Evolutionary conservation across 176 grass and related monocot genomes (phyloP), one percentile per base, ranked within the genome.

Genomic region (Echinochloa phyllopogon): DNA sequence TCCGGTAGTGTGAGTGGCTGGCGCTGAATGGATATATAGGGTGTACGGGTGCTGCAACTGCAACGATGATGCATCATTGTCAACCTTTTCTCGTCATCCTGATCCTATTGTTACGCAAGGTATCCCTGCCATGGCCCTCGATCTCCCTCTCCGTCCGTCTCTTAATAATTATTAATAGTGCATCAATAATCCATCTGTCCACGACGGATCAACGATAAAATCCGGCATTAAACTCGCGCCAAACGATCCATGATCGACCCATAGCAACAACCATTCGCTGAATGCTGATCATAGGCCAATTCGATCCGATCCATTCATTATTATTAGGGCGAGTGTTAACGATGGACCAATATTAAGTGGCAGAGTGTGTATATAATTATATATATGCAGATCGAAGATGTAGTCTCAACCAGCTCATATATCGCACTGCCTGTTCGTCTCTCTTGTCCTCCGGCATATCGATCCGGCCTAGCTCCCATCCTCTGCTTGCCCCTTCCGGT

Each of bases 71-170:
- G 29, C 39, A 10, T 68, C 65, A 2, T 3, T 44, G 20, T 44
- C 40, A 2, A 43, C 66, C 66, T 69, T 67, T 50, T 53, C 17
- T 29, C 17, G 25, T 3, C 8, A 0, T 0, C 15, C 48, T n/a
- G 71, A 74, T 53, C 71, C 73, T 23, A 57, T 75, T 75, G 5
- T 75, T 39, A 75, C 73, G 73, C 73, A 57, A 75, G 7, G 24
- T 45, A 5, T 1, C 60, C 0, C 6, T 33, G 25, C 2, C 60
- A 33, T 33, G 4, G 24, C 11, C 33, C 53, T 56, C 57, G 20
- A 3, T 51, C 15, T 51, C 49, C 4, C 18, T n/a, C 53, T 3
- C 55, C 10, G 21, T 29, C 59, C 10, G 11, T 14, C 24, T 29
- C 24, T 62, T 15, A 11, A 10, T 58, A 11, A 27, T n/a, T 45